phyloP scores from a whole-genome alignment of 2,329 filamentous ascomycete species.

The Nemania abortiva region DNA sequence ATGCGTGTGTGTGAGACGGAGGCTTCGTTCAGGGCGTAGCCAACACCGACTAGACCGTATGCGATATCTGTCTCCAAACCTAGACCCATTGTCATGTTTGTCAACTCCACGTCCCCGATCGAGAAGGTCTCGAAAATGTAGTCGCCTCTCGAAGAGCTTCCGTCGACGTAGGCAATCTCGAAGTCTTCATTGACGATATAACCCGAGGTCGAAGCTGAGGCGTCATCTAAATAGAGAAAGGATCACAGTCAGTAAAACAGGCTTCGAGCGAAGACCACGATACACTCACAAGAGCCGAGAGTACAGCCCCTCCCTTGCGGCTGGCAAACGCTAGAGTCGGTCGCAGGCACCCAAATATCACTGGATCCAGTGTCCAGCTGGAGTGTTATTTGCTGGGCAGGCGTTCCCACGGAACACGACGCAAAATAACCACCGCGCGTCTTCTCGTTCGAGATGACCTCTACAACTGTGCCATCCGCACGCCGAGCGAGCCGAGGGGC shows the following conservation, averaged over 20 bases:
- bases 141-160: constrained; percentile 67
- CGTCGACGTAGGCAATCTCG: constrained; percentile 72
- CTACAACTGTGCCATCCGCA: constrained; percentile 55
- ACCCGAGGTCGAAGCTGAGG: constrained; percentile 61
- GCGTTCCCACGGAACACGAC: constrained; percentile 68
- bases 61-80: constrained; percentile 65
- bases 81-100: constrained; percentile 70
- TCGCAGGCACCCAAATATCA: constrained; percentile 70
- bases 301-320: constrained; percentile 54
- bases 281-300: constrained; percentile 61
- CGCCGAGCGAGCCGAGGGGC: constrained; percentile 54
- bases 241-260: constrained; percentile 38
- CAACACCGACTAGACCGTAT: constrained; percentile 71
- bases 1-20: constrained; percentile 51
- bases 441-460: constrained; percentile 60
- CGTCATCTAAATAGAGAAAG: constrained; percentile 56
- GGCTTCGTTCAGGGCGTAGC: constrained; percentile 68
- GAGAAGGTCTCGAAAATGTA: constrained; percentile 70
- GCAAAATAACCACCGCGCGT: constrained; percentile 67
- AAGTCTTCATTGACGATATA: constrained; percentile 59
- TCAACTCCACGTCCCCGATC: constrained; percentile 65
- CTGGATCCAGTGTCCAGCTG: constrained; percentile 75
- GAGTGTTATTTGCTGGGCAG: constrained; percentile 66
- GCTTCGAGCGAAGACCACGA: not conserved
- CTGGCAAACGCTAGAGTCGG: constrained; percentile 56